Base-by-base conservation (phyloP, 2,329 filamentous ascomycete genomes). In the Phaeosphaeria sp. region DNA sequence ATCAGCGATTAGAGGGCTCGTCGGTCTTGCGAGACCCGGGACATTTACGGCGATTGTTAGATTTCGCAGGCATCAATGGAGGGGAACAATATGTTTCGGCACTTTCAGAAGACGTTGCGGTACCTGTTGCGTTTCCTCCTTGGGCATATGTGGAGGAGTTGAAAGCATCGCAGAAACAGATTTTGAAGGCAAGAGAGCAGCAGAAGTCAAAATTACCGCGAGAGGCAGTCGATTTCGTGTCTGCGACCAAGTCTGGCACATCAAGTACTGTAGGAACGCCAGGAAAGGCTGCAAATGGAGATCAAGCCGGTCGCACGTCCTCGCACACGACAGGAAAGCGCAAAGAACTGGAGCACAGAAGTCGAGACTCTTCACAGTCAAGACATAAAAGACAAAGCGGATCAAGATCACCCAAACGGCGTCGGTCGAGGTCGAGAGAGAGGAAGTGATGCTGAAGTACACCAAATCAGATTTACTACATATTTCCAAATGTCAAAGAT, bases 21-120 rank as follows among this genome's bases (percentile, higher is more conserved):
- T 78, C 85, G 0, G 86, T 89, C 7, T 79, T 93, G 57, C 85
- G 86, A 51, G 94, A 94, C 71, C 91, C 91, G 2, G 85, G 84
- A 43, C 79, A 93, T 52, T 85, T 87, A 76, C 87, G 90, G 61
- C 92, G 91, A 77, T 81, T 94, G 54, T 83, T 92, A 79, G 83
- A 81, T 22, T 93, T 92, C 78, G 88, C 89, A 15, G 84, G 82
- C 3, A 81, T 87, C 21, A 79, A 77, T 36, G 78, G 80, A 36
- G 78, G 81, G 50, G 84, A 82, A 22, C 88, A 91, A 76, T 93
- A 93, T 74, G 81, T 81, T 30, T 91, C 88, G 6, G 88, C 88
- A 1, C 64, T 83, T 22, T 63, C 75, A 17, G 63, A 72, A 9
- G 72, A 73, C 10, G 54, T 80, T 7, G 79, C 72, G 4, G 75